phyloP scores from a whole-genome alignment of 345 rosid genomes.

The Linum lewisii region DNA sequence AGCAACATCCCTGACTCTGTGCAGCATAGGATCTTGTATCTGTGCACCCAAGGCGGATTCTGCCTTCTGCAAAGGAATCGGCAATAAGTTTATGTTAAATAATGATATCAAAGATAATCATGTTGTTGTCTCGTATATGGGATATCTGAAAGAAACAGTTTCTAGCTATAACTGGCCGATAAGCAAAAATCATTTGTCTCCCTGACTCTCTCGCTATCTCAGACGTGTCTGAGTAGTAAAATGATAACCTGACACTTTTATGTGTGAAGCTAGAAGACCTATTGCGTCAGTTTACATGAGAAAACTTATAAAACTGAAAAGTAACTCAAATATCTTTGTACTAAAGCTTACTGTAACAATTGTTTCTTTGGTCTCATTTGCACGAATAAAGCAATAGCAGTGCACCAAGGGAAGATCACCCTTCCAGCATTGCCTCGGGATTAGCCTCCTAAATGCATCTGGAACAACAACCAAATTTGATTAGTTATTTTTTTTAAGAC shows the following conservation, averaged over 20 bases:
- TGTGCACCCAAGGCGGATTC: constrained; percentile 49
- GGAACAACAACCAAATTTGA: constrained; percentile 13
- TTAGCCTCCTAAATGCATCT: constrained; percentile 66
- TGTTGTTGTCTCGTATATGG: too few species aligned
- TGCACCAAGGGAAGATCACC: constrained; percentile 73
- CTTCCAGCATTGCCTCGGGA: constrained; percentile 54
- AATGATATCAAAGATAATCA: neutral
- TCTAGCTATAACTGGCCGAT: too few species aligned
- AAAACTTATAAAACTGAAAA: constrained; percentile 5
- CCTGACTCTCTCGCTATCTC: neutral
- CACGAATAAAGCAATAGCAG: constrained; percentile 86
- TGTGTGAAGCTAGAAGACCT: neutral
- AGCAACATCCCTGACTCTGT: constrained; percentile 93
- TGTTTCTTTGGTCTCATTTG: constrained; percentile 57
- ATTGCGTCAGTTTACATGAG: neutral
- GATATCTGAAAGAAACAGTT: too few species aligned
- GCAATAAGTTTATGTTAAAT: neutral
- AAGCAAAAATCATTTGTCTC: too few species aligned
- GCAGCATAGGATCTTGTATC: constrained; percentile 53
- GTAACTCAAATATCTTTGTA: too few species aligned
- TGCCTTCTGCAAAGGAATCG: constrained; percentile 45
- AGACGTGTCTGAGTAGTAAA: neutral
- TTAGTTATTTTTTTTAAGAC: neutral
- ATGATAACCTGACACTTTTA: neutral
- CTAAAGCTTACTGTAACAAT: constrained; percentile 52